Evolutionary conservation across 75 land plant species (phyloP).

Genomic region (Pinus taeda): DNA sequence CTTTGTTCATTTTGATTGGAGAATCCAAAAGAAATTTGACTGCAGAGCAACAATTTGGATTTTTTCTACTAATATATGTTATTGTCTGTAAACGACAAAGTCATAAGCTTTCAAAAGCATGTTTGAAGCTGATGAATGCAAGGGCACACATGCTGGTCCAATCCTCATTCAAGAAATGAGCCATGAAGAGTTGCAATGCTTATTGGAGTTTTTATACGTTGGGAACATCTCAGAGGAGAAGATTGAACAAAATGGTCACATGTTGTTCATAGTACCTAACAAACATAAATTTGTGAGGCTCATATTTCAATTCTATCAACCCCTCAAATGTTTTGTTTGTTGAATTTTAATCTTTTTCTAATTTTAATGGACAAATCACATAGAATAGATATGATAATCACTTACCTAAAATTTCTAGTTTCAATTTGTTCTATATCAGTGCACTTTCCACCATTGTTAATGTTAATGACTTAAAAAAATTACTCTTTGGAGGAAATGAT

Average conservation of each 20-base stretch:
- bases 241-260: conserved; percentile 41
- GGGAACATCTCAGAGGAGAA: conserved; percentile 49
- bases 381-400: too few relatives aligned
- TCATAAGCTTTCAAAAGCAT: conserved; percentile 67
- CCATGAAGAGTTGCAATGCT: conserved; percentile 60
- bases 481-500: too few relatives aligned
- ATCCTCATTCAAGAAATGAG: conserved; percentile 63
- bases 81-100: conserved; percentile 53
- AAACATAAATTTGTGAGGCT: conserved; percentile 68
- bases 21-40: too few relatives aligned
- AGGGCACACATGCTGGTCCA: conserved; percentile 40
- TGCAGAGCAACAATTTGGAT: too few relatives aligned
- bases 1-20: too few relatives aligned
- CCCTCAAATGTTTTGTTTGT: conserved; percentile 55
- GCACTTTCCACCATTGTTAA: too few relatives aligned
- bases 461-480: too few relatives aligned
- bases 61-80: neutral
- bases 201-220: conserved; percentile 71
- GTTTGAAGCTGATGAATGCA: conserved; percentile 66
- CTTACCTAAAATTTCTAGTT: too few relatives aligned
- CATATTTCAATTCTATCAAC: conserved; percentile 38
- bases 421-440: too few relatives aligned
- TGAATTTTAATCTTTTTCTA: too few relatives aligned
- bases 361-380: too few relatives aligned
- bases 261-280: conserved; percentile 66